These are phyloP conservation scores for Tetracladium marchalianum DNA, from an alignment of 495 filamentous ascomycete genomes.

Conservation along the genomic window DNA sequence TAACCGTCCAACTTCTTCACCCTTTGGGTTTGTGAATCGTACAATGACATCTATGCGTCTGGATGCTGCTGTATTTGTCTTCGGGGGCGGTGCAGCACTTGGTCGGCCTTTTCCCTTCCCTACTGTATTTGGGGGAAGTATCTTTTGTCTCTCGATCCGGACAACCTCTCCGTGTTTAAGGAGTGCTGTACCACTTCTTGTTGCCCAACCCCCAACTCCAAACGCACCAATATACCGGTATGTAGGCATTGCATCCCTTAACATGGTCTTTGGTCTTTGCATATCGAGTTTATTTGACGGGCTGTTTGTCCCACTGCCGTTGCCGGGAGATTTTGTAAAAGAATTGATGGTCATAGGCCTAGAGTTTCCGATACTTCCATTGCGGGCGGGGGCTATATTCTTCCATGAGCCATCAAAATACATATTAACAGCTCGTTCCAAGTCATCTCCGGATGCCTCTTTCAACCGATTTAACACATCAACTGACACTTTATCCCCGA, in stretches of 20 bases:
- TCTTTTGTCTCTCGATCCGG: constrained; percentile 78
- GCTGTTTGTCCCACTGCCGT: constrained; percentile 7
- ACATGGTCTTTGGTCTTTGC: constrained; percentile 12
- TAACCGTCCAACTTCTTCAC: constrained; percentile 81
- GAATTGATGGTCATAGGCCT: constrained; percentile 12
- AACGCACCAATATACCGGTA: constrained; percentile 83
- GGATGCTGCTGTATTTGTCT: constrained; percentile 33
- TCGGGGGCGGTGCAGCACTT: constrained; percentile 19
- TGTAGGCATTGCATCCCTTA: constrained; percentile 36
- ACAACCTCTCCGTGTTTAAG: constrained; percentile 70
- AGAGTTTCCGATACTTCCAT: neutral
- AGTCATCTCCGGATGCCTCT: constrained; percentile 46
- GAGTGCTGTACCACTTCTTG: constrained; percentile 66
- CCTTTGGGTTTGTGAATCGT: constrained; percentile 74
- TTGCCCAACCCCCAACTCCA: constrained; percentile 86
- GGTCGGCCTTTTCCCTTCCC: constrained; percentile 43
- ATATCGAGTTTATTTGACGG: neutral
- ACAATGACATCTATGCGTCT: constrained; percentile 74
- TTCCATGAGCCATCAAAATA: constrained; percentile 95
- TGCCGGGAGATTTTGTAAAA: constrained; percentile 10
- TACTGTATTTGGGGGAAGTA: constrained; percentile 35
- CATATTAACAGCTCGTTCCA: constrained; percentile 68
- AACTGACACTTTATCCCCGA: constrained; percentile 52
- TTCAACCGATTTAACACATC: constrained; percentile 42
- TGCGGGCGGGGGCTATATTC: constrained; percentile 19